Percentiles rank a stretch among this genome's conserved stretches.
These are phyloP conservation scores for Fonsecaea pugnacius DNA, from an alignment of 2,329 filamentous ascomycete genomes.

Conservation along the genomic window DNA sequence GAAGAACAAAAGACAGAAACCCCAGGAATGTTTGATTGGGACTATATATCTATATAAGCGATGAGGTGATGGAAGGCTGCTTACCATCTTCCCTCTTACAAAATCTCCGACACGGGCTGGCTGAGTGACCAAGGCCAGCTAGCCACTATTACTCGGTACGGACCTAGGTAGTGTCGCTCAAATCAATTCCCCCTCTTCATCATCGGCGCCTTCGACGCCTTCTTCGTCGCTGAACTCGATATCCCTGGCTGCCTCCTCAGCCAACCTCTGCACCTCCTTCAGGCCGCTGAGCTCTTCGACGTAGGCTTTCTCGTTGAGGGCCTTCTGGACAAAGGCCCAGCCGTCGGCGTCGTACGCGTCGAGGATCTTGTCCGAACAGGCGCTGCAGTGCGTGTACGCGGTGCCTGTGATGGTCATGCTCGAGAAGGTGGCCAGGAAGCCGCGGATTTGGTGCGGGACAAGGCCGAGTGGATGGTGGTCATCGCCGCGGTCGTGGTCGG, in stretches of 20 bases:
- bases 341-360: conserved; percentile 58
- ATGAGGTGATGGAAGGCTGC: conserved; percentile 6
- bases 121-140: background rate
- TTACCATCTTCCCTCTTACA: background rate
- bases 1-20: background rate
- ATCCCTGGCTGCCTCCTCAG: conserved; percentile 51
- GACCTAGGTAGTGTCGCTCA: conserved; percentile 35
- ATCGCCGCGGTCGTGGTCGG: conserved; percentile 13
- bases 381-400: conserved; percentile 66
- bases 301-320: conserved; percentile 64
- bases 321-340: conserved; percentile 65
- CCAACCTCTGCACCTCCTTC: conserved; percentile 57
- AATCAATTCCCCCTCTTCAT: conserved; percentile 44
- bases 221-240: conserved; percentile 51
- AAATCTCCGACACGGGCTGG: no score
- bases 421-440: conserved; percentile 64
- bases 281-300: conserved; percentile 67
- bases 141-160: background rate
- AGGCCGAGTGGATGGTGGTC: conserved; percentile 54
- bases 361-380: conserved; percentile 62
- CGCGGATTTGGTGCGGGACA: conserved; percentile 67
- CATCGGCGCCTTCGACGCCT: conserved; percentile 38
- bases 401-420: conserved; percentile 61
- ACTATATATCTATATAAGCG: conserved; percentile 5
- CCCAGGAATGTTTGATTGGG: background rate